Evolutionary conservation across 352 stramenopile genomes (phyloP), one percentile per base, ranked within the genome.

Genomic region (Elongisporangium prolatum): DNA sequence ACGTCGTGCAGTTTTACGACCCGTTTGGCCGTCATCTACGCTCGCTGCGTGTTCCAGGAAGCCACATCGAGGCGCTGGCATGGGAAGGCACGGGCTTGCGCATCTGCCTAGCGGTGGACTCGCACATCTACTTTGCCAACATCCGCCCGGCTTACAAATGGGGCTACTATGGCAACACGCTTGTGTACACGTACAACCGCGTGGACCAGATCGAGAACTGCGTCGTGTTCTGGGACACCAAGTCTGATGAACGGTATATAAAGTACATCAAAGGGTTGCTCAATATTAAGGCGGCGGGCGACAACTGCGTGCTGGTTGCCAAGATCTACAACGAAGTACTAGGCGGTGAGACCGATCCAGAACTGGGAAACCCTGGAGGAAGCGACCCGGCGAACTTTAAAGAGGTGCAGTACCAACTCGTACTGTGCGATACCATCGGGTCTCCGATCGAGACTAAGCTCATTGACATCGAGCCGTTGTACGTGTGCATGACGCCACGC

Each of bases 111-210:
- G 94, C 94, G 0, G 92, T 98, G 20, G 94, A 97, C 70, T 93
- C 88, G 18, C 92, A 95, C 75, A 97, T 98, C 54, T 98, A 97
- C 78, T 98, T 98, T 72, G 94, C 93, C 37, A 98, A 98, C 71
- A 94, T 98, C 50, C 87, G 94, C 7, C 89, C 84, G 18, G 82
- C 86, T 40, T 98, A 98, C 77, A 91, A 91, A 49, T 98, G 90
- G 90, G 87, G 87, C 13, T 96, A 86, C 56, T 96, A 96, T 57
- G 67, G 73, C 16, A 89, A 91, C 56, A 96, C 89, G n/a, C 61
- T 98, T 50, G 89, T 95, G 16, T 97, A 97, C 69, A 89, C 91
- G 56, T 96, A 96, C 81, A 91, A 92, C 52, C 88, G 86, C 21
- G 65, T 87, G 6, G 90, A 97, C 61, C 82, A 91, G 57, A 89